A percentile compares a stretch with the other conserved stretches of the same genome.
Conservation (phyloP, 352 stramenopile species). For the Pelagophyceae sp. region DNA sequence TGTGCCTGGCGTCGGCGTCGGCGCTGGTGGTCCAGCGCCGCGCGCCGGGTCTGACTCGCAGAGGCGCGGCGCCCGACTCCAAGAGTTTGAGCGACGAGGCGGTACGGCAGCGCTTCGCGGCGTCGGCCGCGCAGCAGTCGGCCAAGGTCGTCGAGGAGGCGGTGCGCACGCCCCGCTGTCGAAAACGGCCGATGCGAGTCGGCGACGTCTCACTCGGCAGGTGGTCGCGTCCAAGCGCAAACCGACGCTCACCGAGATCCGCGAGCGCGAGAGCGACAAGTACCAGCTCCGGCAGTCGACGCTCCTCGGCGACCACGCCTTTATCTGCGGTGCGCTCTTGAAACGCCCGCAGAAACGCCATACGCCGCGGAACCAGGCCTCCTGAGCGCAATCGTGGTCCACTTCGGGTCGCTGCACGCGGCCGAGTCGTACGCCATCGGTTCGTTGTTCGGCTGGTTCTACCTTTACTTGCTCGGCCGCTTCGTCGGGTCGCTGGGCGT, state of each 20-base stretch:
- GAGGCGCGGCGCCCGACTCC: neutral
- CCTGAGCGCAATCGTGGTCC: neutral
- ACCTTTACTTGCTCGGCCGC: neutral
- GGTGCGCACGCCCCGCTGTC: neutral
- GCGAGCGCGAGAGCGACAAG: neutral
- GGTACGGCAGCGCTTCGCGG: neutral
- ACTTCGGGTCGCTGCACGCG: neutral
- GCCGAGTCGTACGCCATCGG: neutral
- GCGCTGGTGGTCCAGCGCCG: too few species aligned
- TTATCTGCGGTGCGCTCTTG: neutral
- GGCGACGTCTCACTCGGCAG: too few species aligned
- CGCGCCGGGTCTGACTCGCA: neutral
- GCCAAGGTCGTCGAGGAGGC: neutral
- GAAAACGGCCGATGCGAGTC: too few species aligned
- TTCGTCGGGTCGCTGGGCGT: conserved; percentile 6
- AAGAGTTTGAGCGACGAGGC: neutral
- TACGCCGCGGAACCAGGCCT: neutral
- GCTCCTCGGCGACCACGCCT: neutral
- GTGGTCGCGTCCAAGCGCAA: too few species aligned
- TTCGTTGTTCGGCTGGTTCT: neutral
- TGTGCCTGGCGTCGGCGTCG: too few species aligned
- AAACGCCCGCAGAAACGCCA: neutral
- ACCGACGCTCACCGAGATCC: neutral
- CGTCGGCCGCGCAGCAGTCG: neutral
- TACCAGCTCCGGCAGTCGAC: neutral